These are phyloP conservation scores for Aureobasidium sp. DNA, from an alignment of 2,329 filamentous ascomycete species.

Conservation along the genomic window DNA sequence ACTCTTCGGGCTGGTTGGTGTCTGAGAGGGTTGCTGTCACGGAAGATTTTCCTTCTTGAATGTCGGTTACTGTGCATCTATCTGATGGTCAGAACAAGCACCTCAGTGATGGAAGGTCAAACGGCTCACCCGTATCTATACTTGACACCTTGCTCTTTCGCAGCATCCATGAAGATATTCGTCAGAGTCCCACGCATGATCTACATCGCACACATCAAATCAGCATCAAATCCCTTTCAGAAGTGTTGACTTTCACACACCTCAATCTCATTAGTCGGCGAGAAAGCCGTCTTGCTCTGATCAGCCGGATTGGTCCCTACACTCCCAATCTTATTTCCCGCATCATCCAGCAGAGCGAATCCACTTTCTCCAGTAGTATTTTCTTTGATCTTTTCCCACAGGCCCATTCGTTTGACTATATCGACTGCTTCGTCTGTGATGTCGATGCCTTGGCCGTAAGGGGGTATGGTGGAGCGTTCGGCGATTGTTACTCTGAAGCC, in stretches of 20 bases:
- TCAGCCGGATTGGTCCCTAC: neutral
- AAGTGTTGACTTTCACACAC: neutral
- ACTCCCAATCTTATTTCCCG: slow-evolving; percentile 16
- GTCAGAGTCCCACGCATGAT: slow-evolving; percentile 49
- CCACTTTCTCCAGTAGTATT: slow-evolving; percentile 23
- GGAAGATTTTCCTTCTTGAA: neutral
- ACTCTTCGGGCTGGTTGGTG: slow-evolving; percentile 13
- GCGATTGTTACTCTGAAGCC: slow-evolving; percentile 20
- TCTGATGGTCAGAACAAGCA: neutral
- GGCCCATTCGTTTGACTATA: slow-evolving; percentile 22
- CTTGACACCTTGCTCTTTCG: slow-evolving; percentile 13
- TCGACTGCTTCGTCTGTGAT: slow-evolving; percentile 21
- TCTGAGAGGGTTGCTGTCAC: neutral
- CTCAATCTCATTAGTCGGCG: slow-evolving; percentile 7
- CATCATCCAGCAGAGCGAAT: slow-evolving; percentile 22
- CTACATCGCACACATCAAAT: neutral
- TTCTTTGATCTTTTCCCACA: slow-evolving; percentile 21
- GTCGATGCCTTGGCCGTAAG: slow-evolving; percentile 24
- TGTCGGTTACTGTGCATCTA: slow-evolving; percentile 13
- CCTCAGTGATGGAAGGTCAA: neutral
- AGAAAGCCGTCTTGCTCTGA: neutral
- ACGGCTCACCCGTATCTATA: neutral
- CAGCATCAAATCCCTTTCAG: neutral
- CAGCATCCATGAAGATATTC: slow-evolving; percentile 33
- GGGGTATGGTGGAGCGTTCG: slow-evolving; percentile 17